Evolutionary conservation across 352 stramenopile species (phyloP), one percentile per base, ranked within the genome.

Genomic region (Pythium plurisporium): DNA sequence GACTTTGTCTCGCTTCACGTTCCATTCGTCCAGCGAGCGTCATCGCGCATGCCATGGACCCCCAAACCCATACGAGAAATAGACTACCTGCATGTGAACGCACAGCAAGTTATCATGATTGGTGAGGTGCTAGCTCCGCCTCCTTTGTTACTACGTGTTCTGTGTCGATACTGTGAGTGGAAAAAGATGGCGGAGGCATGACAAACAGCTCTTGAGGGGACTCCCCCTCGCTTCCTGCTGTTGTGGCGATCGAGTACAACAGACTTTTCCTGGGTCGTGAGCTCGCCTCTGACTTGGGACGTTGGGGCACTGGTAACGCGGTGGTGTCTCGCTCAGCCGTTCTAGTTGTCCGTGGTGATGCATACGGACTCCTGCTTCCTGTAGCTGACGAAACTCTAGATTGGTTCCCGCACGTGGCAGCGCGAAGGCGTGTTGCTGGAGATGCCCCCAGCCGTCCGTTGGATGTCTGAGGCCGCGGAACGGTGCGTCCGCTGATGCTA

Each of bases 401-500:
- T n/a, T 23, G 15, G 27, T 5, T 41, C 19, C 53, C 47, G 5
- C 31, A 42, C 9, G 53, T 53, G 6, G 33, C 42, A 2, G 43
- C 43, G 11, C 53, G 53, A 4, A 36, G 0, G n/a, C 53, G 42
- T 26, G 22, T 34, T 20, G 5, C 26, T 3, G 42, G 33, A 1
- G 33, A 40, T 7, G 17, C 43, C n/a, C 43, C 43, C 14, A 59
- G 33, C 12, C 48, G 57, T 36, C 30, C 57, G 22, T 48, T 37
- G 7, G 66, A 70, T 7, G 62, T 73, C 7, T 67, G 66, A 14
- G 66, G 68, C 14, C 60, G 48, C 56, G 55, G 26, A 17, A 33
- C 9, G 8, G 11, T 29, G 19, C 44, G 15, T 12, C 19, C 23
- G 20, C 23, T 31, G 26, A 3, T 33, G 3, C 15, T 42, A 2